These are phyloP conservation scores for Cryptococcus floricola DNA, from an alignment of 1,284 basidiomycete species.

Conservation along the genomic window DNA sequence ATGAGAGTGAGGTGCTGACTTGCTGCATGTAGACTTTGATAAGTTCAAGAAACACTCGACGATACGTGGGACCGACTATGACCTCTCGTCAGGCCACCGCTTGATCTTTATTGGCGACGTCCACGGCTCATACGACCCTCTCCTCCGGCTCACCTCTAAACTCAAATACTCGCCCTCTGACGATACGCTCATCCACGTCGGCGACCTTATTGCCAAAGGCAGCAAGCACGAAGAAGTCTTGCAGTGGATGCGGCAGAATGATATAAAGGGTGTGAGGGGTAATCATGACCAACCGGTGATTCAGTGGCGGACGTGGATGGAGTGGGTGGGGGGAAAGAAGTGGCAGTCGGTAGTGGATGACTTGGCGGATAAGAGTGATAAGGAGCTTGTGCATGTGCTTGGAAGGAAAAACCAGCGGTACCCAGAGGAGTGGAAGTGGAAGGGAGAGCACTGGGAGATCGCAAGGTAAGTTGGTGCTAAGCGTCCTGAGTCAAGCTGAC, in stretches of 20 bases:
- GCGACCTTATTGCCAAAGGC: slow-evolving; percentile 74
- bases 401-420: slow-evolving; percentile 22
- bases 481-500: background rate
- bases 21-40: slow-evolving; percentile 36
- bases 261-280: slow-evolving; percentile 72
- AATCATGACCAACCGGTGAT: slow-evolving; percentile 78
- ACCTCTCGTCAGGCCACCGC: slow-evolving; percentile 47
- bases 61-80: slow-evolving; percentile 24
- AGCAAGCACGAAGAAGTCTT: slow-evolving; percentile 63
- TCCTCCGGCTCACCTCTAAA: slow-evolving; percentile 64
- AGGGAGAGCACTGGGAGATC: slow-evolving; percentile 68
- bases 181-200: slow-evolving; percentile 72
- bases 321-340: slow-evolving; percentile 43
- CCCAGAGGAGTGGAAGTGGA: slow-evolving; percentile 61
- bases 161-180: slow-evolving; percentile 58
- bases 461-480: slow-evolving; percentile 53
- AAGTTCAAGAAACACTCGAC: slow-evolving; percentile 41
- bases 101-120: slow-evolving; percentile 75
- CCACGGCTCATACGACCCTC: slow-evolving; percentile 68
- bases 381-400: slow-evolving; percentile 13
- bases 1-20: slow-evolving; percentile 5
- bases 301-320: slow-evolving; percentile 79
- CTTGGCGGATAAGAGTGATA: slow-evolving; percentile 13
- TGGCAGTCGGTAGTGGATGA: slow-evolving; percentile 30
- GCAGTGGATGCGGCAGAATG: slow-evolving; percentile 59